Percentiles rank a stretch among this genome's conserved stretches.
Evolutionary conservation across 331 rosid species (phyloP).

Genomic region (Rosa hybrid): DNA sequence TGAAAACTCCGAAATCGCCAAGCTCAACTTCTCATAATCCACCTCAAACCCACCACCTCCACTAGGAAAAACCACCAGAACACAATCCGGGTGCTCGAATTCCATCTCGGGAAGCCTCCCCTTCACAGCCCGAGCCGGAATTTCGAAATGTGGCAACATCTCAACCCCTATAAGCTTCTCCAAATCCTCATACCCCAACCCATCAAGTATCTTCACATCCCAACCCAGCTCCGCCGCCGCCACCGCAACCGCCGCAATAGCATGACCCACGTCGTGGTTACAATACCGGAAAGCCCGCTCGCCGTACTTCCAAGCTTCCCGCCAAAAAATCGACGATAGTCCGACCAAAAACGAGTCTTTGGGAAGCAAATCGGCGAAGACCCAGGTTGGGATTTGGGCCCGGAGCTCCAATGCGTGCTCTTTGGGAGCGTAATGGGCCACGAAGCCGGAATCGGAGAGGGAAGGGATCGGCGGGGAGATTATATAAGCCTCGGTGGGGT

Average conservation of each 20-base stretch:
- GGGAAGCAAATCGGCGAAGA: conserved; percentile 52
- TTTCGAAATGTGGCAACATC: conserved; percentile 46
- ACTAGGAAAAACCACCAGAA: conserved; percentile 66
- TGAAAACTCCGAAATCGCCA: conserved; percentile 45
- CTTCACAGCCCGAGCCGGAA: conserved; percentile 59
- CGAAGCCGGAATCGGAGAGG: conserved; percentile 52
- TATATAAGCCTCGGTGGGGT: conserved; percentile 86
- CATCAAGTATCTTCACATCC: conserved; percentile 85
- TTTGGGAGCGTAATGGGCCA: conserved; percentile 92
- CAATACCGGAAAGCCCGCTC: conserved; percentile 93
- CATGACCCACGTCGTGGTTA: conserved; percentile 91
- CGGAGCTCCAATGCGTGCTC: conserved; percentile 84
- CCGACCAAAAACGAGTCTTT: conserved; percentile 62
- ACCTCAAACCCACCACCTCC: conserved; percentile 48
- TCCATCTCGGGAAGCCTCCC: conserved; percentile 80
- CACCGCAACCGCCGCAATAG: conserved; percentile 76
- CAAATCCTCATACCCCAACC: conserved; percentile 71
- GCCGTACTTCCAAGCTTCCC: conserved; percentile 97
- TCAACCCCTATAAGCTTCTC: conserved; percentile 77
- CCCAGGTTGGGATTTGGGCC: conserved; percentile 58
- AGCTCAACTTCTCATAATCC: conserved; percentile 56
- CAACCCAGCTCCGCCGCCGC: conserved; percentile 87
- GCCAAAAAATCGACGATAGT: conserved; percentile 88
- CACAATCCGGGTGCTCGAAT: conserved; percentile 97
- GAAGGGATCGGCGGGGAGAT: conserved; percentile 65